Evolutionary conservation across 768 basidiomycete species (phyloP).

Genomic region (Naganishia kalamii): DNA sequence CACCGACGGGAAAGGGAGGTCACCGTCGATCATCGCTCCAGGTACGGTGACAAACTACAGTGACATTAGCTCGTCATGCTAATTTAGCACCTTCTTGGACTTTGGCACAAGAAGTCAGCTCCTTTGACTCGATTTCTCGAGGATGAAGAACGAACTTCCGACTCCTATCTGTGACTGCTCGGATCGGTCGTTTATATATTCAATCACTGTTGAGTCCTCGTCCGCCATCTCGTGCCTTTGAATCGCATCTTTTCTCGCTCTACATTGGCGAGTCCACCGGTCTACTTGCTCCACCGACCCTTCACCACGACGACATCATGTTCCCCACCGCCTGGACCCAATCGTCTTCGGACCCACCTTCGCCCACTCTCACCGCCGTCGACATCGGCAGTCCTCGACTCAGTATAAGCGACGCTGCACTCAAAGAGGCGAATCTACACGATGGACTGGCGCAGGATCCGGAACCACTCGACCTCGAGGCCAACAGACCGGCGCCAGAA

Average conservation of each 20-base stretch:
- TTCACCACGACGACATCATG: neutral
- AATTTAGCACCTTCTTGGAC: neutral
- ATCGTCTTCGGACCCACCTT: conserved; percentile 5
- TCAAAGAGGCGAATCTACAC: neutral
- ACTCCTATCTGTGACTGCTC: no score
- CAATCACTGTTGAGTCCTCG: no score
- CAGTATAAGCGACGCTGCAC: neutral
- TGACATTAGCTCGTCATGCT: neutral
- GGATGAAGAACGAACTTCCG: no score
- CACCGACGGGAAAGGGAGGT: no score
- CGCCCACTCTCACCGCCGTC: conserved; percentile 12
- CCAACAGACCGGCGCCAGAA: neutral
- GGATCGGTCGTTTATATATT: no score
- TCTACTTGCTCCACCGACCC: neutral
- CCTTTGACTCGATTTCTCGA: neutral
- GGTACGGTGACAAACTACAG: neutral
- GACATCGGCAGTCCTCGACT: neutral
- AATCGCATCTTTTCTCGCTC: no score
- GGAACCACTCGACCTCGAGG: neutral
- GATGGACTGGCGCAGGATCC: neutral
- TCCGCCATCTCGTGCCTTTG: no score
- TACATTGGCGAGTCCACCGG: no score
- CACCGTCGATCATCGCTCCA: neutral
- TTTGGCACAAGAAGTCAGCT: neutral
- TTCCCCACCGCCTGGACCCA: neutral